Conservation (phyloP, 805 yeast species). For the Millerozyma acaciae region DNA sequence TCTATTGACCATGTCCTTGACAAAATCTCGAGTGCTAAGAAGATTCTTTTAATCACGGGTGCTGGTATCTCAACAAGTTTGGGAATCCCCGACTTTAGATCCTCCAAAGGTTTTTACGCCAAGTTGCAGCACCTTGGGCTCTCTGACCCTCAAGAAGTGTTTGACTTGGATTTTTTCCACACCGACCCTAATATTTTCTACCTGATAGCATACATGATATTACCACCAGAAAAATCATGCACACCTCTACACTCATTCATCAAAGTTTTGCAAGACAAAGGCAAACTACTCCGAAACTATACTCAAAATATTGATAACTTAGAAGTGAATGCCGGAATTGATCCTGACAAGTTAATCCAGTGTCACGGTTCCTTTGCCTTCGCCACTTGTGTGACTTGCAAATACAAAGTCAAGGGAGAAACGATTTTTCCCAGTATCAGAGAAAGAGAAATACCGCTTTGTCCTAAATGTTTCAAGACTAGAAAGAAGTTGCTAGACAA, state of each 20-base stretch:
- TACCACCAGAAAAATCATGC: conserved; percentile 35
- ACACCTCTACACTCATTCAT: conserved; percentile 40
- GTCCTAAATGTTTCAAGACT: conserved; percentile 38
- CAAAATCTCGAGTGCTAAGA: conserved; percentile 48
- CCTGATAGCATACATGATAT: conserved; percentile 41
- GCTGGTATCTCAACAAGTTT: conserved; percentile 45
- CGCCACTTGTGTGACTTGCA: conserved; percentile 77
- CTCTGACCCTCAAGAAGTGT: conserved; percentile 43
- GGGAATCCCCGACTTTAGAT: conserved; percentile 44
- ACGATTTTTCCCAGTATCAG: conserved; percentile 46
- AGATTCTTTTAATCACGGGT: conserved; percentile 40
- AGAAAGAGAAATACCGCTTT: conserved; percentile 47
- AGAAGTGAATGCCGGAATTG: conserved; percentile 47
- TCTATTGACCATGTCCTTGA: conserved; percentile 57
- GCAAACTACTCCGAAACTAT: conserved; percentile 38
- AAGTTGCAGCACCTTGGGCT: conserved; percentile 43
- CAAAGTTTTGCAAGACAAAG: conserved; percentile 31
- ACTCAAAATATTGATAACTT: conserved; percentile 45
- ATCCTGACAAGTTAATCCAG: conserved; percentile 61
- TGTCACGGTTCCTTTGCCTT: conserved; percentile 78
- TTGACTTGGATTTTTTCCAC: conserved; percentile 34
- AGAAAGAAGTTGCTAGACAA: conserved; percentile 16
- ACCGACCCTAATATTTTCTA: conserved; percentile 38
- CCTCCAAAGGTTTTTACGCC: conserved; percentile 63
- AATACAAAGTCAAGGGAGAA: conserved; percentile 50